Conservation (phyloP, 306 rosid species). For the Lablab purpureus region DNA sequence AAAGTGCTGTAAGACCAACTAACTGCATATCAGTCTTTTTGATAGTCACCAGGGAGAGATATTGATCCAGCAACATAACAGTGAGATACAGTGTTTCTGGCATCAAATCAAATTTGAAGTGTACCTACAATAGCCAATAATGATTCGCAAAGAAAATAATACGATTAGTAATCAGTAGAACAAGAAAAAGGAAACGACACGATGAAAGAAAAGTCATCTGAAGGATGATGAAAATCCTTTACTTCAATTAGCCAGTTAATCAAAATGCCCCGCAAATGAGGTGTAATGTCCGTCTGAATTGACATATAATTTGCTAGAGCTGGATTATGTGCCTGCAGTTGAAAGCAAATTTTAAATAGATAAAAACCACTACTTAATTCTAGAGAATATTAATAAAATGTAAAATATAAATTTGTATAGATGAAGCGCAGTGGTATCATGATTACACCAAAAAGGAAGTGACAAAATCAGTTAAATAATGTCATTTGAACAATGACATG, state of each 20-base stretch:
- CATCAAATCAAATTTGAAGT: constrained; percentile 87
- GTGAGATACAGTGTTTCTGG: constrained; percentile 88
- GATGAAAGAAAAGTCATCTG: constrained; percentile 16
- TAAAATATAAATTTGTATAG: not conserved
- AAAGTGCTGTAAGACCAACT: constrained; percentile 91
- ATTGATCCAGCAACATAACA: constrained; percentile 76
- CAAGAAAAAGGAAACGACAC: constrained; percentile 9
- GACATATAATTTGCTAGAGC: constrained; percentile 68
- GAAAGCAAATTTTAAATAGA: constrained; percentile 32
- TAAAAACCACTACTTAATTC: constrained; percentile 13
- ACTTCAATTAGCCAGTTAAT: constrained; percentile 95
- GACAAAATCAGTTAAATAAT: constrained; percentile 20
- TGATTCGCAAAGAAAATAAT: constrained; percentile 33
- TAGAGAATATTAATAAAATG: not conserved
- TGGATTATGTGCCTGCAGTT: constrained; percentile 69
- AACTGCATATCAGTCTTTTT: constrained; percentile 81
- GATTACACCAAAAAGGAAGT: constrained; percentile 4
- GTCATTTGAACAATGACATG: constrained; percentile 25
- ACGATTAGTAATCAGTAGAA: constrained; percentile 26
- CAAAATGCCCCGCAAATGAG: constrained; percentile 85
- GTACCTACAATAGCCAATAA: constrained; percentile 67
- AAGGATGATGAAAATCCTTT: constrained; percentile 37
- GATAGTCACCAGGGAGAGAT: constrained; percentile 72
- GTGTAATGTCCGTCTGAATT: constrained; percentile 70
- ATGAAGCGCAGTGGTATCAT: not conserved